Percentiles rank a stretch among this genome's conserved stretches.
These are phyloP conservation scores for Triticum monococcum DNA, from an alignment of 176 grass and related monocot genomes.

Conservation along the genomic window DNA sequence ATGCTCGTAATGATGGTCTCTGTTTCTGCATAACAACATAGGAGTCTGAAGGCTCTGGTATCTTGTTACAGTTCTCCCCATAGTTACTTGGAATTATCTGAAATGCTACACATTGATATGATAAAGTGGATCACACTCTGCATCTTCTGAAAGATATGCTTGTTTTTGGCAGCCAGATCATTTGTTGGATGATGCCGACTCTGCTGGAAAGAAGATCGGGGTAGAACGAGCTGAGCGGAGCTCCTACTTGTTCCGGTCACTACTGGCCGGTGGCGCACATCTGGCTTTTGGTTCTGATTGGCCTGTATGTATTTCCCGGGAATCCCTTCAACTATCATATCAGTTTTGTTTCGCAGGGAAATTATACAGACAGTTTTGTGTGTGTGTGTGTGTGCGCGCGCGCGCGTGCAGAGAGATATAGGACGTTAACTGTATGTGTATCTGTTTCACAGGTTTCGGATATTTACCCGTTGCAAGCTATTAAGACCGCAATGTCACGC, in stretches of 20 bases:
- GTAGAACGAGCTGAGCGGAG: slow-evolving; percentile 46
- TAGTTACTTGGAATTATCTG: neutral
- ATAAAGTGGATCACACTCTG: neutral
- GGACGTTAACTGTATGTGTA: neutral
- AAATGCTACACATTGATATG: neutral
- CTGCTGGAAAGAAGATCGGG: slow-evolving; percentile 66
- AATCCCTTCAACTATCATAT: too few relatives aligned
- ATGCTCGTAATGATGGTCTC: neutral
- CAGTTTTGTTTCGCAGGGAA: too few relatives aligned
- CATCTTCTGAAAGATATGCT: neutral
- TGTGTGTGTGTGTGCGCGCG: too few relatives aligned
- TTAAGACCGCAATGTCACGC: slow-evolving; percentile 56
- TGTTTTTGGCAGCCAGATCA: slow-evolving; percentile 73
- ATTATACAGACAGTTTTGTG: too few relatives aligned
- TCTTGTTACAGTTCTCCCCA: neutral
- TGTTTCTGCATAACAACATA: neutral
- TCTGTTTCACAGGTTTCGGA: slow-evolving; percentile 64
- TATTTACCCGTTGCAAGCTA: slow-evolving; percentile 73
- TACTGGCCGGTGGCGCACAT: slow-evolving; percentile 43
- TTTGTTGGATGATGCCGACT: slow-evolving; percentile 62
- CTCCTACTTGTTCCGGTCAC: slow-evolving; percentile 69
- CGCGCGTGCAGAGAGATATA: too few relatives aligned
- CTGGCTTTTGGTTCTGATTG: slow-evolving; percentile 97
- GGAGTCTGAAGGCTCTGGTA: neutral
- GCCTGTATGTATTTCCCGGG: slow-evolving; percentile 48